A percentile compares a stretch with the other conserved stretches of the same genome.
phyloP scores from a whole-genome alignment of 345 rosid genomes.

The Ricinus communis region DNA sequence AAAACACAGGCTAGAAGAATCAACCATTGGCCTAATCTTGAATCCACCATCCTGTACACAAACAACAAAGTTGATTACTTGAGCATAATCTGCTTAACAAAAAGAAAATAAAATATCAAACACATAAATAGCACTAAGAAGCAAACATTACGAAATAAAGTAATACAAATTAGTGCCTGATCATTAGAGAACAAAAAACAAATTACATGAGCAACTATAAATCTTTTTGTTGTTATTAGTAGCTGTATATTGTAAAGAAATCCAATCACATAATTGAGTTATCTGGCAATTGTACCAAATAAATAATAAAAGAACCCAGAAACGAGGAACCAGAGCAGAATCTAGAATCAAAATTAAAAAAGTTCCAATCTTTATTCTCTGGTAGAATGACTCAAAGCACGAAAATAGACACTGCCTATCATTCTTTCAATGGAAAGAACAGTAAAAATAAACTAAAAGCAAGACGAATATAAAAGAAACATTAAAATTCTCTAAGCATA shows the following conservation, averaged over 20 bases:
- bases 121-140: neutral
- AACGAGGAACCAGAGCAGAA: neutral
- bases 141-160: neutral
- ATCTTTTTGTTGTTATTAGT: neutral
- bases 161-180: neutral
- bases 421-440: neutral
- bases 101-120: slow-evolving; percentile 13
- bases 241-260: neutral
- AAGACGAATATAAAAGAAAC: neutral
- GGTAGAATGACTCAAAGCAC: too few species aligned
- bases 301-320: neutral
- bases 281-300: neutral
- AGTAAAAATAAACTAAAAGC: neutral
- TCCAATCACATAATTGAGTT: neutral
- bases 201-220: slow-evolving; percentile 2
- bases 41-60: slow-evolving; percentile 58
- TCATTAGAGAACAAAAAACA: slow-evolving; percentile 11
- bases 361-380: neutral
- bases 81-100: neutral
- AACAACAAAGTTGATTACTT: neutral
- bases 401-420: neutral
- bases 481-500: neutral
- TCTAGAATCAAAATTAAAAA: neutral
- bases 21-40: slow-evolving; percentile 48
- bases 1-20: slow-evolving; percentile 40